phyloP scores from a whole-genome alignment of 768 basidiomycete species.

The Amanita brunnescens region DNA sequence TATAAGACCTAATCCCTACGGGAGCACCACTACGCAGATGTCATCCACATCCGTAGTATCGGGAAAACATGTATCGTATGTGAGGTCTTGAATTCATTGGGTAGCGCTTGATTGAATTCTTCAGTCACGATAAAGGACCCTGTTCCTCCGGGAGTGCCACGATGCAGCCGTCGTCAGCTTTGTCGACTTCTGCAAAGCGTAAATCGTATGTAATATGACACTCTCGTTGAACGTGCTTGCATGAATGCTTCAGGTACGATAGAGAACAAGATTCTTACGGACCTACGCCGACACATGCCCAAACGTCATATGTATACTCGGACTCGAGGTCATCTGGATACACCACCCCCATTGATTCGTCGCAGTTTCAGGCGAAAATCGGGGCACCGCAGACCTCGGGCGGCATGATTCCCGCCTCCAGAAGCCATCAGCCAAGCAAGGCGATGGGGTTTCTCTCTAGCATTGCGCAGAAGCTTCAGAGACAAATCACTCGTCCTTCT shows the following conservation, averaged over 20 bases:
- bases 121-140: too few relatives aligned
- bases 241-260: too few relatives aligned
- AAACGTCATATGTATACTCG: neutral
- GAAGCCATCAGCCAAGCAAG: neutral
- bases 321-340: neutral
- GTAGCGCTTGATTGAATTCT: neutral
- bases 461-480: neutral
- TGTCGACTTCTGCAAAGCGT: too few relatives aligned
- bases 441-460: neutral
- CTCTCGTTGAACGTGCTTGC: too few relatives aligned
- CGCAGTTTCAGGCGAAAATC: neutral
- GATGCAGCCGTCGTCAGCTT: too few relatives aligned
- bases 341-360: neutral
- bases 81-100: neutral
- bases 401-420: neutral
- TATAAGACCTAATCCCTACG: too few relatives aligned
- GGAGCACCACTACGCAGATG: too few relatives aligned
- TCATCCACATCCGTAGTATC: too few relatives aligned
- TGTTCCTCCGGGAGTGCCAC: too few relatives aligned
- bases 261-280: neutral
- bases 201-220: too few relatives aligned
- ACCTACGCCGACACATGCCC: neutral
- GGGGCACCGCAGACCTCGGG: neutral
- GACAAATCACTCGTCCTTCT: neutral
- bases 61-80: neutral